Evolutionary conservation across 352 stramenopile species (phyloP), one percentile per base, ranked within the genome.

Genomic region (Aphanomyces invadans): DNA sequence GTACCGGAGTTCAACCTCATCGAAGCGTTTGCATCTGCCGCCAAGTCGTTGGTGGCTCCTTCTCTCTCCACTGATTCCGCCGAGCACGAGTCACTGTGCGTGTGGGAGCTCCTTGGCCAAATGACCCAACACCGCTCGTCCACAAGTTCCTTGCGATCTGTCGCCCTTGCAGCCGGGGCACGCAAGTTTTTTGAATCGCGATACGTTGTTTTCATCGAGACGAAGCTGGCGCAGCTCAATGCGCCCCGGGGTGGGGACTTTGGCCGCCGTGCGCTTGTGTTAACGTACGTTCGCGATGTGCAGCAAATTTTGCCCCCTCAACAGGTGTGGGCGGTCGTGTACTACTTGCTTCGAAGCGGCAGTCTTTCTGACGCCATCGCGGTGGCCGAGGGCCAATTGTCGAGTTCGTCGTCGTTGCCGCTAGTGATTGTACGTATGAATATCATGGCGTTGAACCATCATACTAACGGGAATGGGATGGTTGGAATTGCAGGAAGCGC

Each of bases 321-420:
- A 89, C 68, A 71, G 15, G 36, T 84, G 32, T 94, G 85, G 85
- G 72, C 83, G 0, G 64, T 90, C 52, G 45, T 94, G 9, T 94
- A 91, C 74, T 94, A 91, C 70, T 89, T 76, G 25, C 56, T 94
- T 17, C 85, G 85, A 36, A 89, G 80, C 29, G 85, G 85, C 36
- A 80, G 80, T 23, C 78, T 90, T 23, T 71, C 84, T 26, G 85
- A 94, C 67, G 83, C 83, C 7, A 73, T 84, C 2, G 74, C 88
- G 28, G 69, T 92, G 4, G 79, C 76, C 28, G 55, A 64, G 9
- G 55, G 46, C 23, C 49, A 57, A n/a, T n/a, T 33, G 11, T 4
- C 19, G 12, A 26, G 49, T 5, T 52, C 44, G 25, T 15, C 29
- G 49, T 28, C 21, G 29, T 33, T 33, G 19, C 26, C 26, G 10